Evolutionary conservation across 306 rosid genomes (phyloP), one percentile per base, ranked within the genome.

Genomic region (Lotus japonicus): DNA sequence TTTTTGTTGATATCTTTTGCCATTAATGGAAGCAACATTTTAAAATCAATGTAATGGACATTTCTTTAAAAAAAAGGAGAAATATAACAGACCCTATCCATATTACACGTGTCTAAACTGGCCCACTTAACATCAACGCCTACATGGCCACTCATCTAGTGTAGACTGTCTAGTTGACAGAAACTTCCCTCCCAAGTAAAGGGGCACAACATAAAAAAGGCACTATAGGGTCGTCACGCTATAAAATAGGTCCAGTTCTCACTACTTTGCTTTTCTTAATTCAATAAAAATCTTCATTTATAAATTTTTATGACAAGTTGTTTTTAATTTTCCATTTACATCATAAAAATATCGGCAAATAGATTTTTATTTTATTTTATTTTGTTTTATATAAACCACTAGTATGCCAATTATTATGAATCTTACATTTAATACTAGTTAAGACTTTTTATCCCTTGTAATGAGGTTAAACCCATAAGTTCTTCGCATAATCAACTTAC

Each of bases 131-230:
- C 35, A 45, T 2, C 17, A 17, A 17, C 15, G 1, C 19, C 41
- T 43, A 43, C 11, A 11, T 0, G 52, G 12, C 72, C 5, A 31
- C 33, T 26, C 14, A 36, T 10, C 26, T 18, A 14, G n/a, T n/a
- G n/a, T n/a, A n/a, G n/a, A n/a, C n/a, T n/a, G 8, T 52, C 50
- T 31, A 53, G 36, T 60, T 54, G 1, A 12, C 5, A 19, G 50
- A 62, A 52, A 68, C 79, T 69, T 77, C 58, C 5, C 33, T 36
- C 23, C 2, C 16, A 80, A 71, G 78, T 14, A 64, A 73, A 73
- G 33, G 33, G 49, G 42, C 3, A 43, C 9, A n/a, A 10, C 42
- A 38, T 13, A 13, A 7, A 11, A 23, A 60, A 61, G 23, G 52
- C 41, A 21, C n/a, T 9, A n/a, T n/a, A 61, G 36, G 51, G 15